A percentile compares a stretch with the other conserved stretches of the same genome.
These are phyloP conservation scores for Hymenoscyphus occultus DNA, from an alignment of 2,329 filamentous ascomycete species.

Conservation along the genomic window DNA sequence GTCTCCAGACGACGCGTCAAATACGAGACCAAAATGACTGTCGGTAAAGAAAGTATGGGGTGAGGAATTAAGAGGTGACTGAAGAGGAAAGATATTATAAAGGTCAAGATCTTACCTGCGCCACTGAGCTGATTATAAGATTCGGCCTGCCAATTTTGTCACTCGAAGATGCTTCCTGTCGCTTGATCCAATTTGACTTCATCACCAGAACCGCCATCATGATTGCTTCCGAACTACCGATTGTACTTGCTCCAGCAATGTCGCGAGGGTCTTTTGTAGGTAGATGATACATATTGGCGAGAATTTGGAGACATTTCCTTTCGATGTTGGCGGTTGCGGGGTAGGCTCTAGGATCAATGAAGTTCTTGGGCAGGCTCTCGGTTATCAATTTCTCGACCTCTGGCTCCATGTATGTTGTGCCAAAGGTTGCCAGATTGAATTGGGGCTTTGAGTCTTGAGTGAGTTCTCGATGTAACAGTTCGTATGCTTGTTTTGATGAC, in stretches of 20 bases:
- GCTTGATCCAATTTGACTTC: not conserved
- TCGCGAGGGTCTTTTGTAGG: not conserved
- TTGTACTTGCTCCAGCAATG: not conserved
- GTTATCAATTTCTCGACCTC: not conserved
- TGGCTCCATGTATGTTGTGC: not conserved
- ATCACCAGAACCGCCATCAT: not conserved
- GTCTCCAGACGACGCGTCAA: too few species aligned
- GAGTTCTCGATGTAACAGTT: not conserved
- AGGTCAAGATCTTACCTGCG: not conserved
- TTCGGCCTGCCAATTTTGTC: not conserved
- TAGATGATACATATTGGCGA: not conserved
- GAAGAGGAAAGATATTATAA: not conserved
- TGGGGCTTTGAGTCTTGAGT: not conserved
- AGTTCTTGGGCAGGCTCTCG: slow-evolving; percentile 4
- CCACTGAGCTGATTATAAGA: slow-evolving; percentile 1
- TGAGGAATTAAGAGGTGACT: not conserved
- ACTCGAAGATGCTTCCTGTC: not conserved
- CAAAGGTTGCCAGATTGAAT: slow-evolving; percentile 5
- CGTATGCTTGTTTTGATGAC: not conserved
- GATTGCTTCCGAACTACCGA: slow-evolving; percentile 5
- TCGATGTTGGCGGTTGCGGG: not conserved
- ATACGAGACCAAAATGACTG: too few species aligned
- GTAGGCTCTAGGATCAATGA: slow-evolving; percentile 1
- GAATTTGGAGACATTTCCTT: not conserved
- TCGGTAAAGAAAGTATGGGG: too few species aligned